Base-by-base conservation (phyloP, 1,139 yeast species). In the Eremothecium sinecaudum region DNA sequence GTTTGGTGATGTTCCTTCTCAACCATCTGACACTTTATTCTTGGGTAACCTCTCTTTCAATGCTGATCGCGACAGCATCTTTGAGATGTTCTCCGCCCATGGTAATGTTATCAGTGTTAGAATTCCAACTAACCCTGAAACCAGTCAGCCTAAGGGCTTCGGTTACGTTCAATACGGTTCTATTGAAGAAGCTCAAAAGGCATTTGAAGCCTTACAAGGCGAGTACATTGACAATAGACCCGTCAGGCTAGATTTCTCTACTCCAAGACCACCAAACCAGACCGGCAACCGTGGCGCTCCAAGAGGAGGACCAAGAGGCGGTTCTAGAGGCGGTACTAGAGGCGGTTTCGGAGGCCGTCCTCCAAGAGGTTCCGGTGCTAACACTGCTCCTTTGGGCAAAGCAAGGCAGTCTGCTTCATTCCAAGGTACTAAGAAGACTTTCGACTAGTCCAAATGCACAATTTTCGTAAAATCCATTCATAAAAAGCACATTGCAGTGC, bases 131-230 rank as follows among this genome's bases (percentile, higher is more conserved):
- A 93, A 87, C 67, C 97, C 95, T 58, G 97, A 87, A 64, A 86
- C 97, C 47, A 94, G 86, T 62, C 96, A 87, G 67, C 94, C 94
- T 63, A 90, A 90, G 75, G 98, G 98, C 49, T 90, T 90, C 67
- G 98, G 97, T 48, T 90, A 90, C 65, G 94, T 90, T 41, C 97
- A 90, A 69, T 87, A 75, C 61, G 69, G 80, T 27, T 70, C 79
- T 37, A 68, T 81, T 46, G 97, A 87, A 34, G 94, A 84, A 60
- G 97, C 98, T 48, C 75, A 80, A 66, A 73, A 78, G 44, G 97
- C 97, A 40, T 67, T 82, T 48, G 87, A 80, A 47, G 87, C 81
- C 40, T 66, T 87, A 63, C 82, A 83, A 61, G 97, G 97, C 59
- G 79, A 78, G 62, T 74, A 77, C 67, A 71, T 90, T 52, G 87